Evolutionary conservation across 1,139 yeast genomes (phyloP), one percentile per base, ranked within the genome.

Genomic region (Diutina scorzettiae): DNA sequence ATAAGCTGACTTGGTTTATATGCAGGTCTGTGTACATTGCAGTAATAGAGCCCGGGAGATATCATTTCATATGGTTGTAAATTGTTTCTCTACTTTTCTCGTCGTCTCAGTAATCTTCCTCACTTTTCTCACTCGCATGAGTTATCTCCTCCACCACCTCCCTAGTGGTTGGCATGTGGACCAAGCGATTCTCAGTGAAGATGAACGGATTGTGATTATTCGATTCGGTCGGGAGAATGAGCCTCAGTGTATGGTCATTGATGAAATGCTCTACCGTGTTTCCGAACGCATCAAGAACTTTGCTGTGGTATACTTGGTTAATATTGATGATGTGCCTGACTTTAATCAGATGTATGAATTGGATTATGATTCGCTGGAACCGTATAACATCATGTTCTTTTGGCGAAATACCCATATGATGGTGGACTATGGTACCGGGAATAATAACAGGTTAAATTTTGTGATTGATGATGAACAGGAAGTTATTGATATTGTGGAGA

Each of bases 391-490:
- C 44, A 91, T 91, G 97, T 89, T 91, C 56, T 91, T 91, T 58
- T 86, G 75, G 62, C 67, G 95, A 43, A 91, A 91, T 62, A 89
- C 87, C 58, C 98, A 91, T 58, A 89, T 93, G 95, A 78, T 89
- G 86, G 85, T 96, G 62, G 98, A 91, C 64, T 87, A 87, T 60
- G 98, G 98, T 2, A 91, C 98, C 0, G 99, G 99, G 36, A 86
- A 91, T 57, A 91, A 93, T 61, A 91, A 93, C 65, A 91, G 91
- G 65, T 65, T 91, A 63, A 87, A 87, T 55, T 91, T 91, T 60
- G 54, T 60, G 42, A 65, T 91, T 29, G 78, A 76, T 41, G 87
- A 84, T 55, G 81, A 82, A 49, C 96, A 91, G 58, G 97, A 87
- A 51, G 60, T 91, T 66, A 84, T 91, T 29, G 98, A 91, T 58